A percentile compares a stretch with the other conserved stretches of the same genome.
phyloP scores from a whole-genome alignment of 352 stramenopile species.

The Elongisporangium anandrum region DNA sequence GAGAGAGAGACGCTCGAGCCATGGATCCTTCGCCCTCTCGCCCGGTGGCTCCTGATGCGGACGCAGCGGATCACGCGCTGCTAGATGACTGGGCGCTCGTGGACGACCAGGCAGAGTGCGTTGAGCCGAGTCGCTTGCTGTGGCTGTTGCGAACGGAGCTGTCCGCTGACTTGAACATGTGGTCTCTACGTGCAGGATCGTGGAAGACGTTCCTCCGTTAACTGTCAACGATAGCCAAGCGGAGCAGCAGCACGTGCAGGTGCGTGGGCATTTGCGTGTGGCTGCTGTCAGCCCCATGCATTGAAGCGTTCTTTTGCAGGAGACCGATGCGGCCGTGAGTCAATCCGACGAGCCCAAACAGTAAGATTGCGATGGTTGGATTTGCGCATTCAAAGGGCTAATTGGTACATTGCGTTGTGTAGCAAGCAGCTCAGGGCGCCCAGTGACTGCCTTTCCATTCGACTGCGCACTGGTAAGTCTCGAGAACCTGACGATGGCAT shows the following conservation, averaged over 20 bases:
- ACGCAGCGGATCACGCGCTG: slow-evolving; percentile 13
- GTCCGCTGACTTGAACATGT: neutral
- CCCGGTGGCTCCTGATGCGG: slow-evolving; percentile 7
- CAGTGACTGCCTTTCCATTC: slow-evolving; percentile 43
- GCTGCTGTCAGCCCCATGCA: slow-evolving; percentile 1
- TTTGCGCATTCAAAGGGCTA: slow-evolving; percentile 3
- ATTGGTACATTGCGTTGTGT: slow-evolving; percentile 4
- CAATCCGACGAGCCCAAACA: neutral
- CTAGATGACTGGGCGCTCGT: slow-evolving; percentile 71
- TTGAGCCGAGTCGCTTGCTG: neutral
- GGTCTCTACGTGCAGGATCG: slow-evolving; percentile 25
- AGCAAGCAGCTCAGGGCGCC: slow-evolving; percentile 19
- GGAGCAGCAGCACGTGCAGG: neutral
- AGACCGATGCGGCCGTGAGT: neutral
- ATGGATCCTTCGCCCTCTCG: slow-evolving; percentile 16
- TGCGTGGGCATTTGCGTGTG: slow-evolving; percentile 3
- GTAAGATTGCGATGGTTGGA: neutral
- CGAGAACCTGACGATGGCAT: neutral
- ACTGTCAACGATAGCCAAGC: neutral
- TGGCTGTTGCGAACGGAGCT: neutral
- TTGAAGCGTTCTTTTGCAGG: no score
- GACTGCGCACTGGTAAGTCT: slow-evolving; percentile 40
- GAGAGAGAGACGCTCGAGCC: neutral
- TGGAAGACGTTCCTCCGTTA: slow-evolving; percentile 16
- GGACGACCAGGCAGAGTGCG: slow-evolving; percentile 64